Evolutionary conservation across 2,329 filamentous ascomycete genomes (phyloP), one percentile per base, ranked within the genome.

Genomic region (Thelonectria blattea): DNA sequence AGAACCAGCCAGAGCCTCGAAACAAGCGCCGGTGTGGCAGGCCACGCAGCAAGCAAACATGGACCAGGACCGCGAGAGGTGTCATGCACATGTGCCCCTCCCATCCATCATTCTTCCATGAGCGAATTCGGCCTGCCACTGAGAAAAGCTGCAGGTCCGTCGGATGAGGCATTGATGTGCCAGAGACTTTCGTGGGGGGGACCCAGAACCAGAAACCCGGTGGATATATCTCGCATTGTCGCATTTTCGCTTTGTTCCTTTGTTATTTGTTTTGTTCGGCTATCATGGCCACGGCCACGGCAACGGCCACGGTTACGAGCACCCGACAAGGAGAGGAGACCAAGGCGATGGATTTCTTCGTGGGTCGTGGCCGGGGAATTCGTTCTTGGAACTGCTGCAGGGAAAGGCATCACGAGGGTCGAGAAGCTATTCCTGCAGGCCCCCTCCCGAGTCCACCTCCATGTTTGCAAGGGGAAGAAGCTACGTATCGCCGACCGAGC

Each of bases 141-240:
- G 52, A 48, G 22, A 24, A 7, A 62, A 60, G 55, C 68, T 70
- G 68, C 68, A 70, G 66, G 68, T 69, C 57, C 66, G 61, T 70
- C 66, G 68, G 65, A 59, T 61, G 64, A 63, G 62, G 65, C 64
- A 62, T 62, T 17, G 41, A 43, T 43, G 41, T 43, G 51, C 27
- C 18, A 30, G 27, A n/a, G n/a, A n/a, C n/a, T 30, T 2, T 30
- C 53, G 53, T 56, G 53, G 53, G 53, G 53, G 53, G 39, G 4
- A 15, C 1, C 14, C 24, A 15, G 9, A n/a, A n/a, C n/a, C n/a
- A n/a, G n/a, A n/a, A n/a, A 4, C 22, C 17, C 17, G 27, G 47
- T 49, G 47, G 47, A 20, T 30, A 42, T 49, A 52, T 55, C 47
- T 60, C 32, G 39, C 58, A 51, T 50, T 27, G n/a, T 24, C 45